phyloP scores from a whole-genome alignment of 768 basidiomycete species.

The Agrocybe chaxingu region DNA sequence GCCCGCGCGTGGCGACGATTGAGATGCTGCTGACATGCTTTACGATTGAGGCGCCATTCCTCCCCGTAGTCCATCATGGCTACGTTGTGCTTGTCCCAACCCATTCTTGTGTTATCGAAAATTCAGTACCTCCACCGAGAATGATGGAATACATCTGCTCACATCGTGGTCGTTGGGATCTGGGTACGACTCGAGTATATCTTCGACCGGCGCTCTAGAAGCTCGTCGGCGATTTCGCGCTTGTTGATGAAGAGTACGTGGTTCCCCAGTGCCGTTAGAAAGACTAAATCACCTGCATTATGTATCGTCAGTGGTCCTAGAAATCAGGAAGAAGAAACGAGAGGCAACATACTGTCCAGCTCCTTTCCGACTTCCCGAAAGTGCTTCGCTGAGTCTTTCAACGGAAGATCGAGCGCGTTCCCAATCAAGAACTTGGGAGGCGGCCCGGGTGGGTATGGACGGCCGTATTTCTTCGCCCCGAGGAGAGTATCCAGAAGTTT shows the following conservation, averaged over 20 bases:
- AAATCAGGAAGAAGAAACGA: too few relatives aligned
- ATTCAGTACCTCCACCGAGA: not conserved
- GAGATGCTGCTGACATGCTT: slow-evolving; percentile 33
- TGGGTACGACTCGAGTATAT: slow-evolving; percentile 45
- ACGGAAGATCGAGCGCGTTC: too few relatives aligned
- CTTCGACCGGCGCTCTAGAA: slow-evolving; percentile 41
- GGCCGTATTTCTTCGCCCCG: too few relatives aligned
- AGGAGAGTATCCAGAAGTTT: too few relatives aligned
- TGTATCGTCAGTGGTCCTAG: too few relatives aligned
- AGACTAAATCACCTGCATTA: too few relatives aligned
- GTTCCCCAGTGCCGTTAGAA: not conserved
- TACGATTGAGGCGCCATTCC: slow-evolving; percentile 33
- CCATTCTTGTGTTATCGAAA: slow-evolving; percentile 18
- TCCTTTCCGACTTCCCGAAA: too few relatives aligned
- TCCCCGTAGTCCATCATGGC: slow-evolving; percentile 32
- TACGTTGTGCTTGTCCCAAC: slow-evolving; percentile 34
- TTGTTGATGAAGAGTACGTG: slow-evolving; percentile 24
- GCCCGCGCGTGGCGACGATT: slow-evolving; percentile 19
- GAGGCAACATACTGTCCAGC: too few relatives aligned
- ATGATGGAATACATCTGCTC: not conserved
- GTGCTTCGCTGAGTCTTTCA: too few relatives aligned
- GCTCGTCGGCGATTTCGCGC: slow-evolving; percentile 10
- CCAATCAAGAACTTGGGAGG: too few relatives aligned
- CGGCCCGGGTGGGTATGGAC: too few relatives aligned
- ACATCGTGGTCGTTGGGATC: slow-evolving; percentile 9